A percentile compares a stretch with the other conserved stretches of the same genome.
Conservation (phyloP, 768 basidiomycete genomes). For the Trametes coccinea region DNA sequence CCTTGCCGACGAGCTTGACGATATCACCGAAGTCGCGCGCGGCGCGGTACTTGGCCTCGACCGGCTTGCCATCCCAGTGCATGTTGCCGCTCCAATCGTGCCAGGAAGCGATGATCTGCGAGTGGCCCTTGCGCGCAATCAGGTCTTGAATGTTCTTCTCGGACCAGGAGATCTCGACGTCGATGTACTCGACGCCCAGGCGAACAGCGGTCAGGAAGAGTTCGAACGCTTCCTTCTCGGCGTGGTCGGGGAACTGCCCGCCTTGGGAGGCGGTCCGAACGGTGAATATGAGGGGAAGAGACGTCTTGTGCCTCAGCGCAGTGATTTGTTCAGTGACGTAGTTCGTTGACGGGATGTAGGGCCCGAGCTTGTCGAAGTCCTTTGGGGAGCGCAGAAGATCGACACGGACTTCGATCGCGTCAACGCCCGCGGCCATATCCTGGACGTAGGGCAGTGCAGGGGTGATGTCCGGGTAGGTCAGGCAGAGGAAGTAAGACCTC, state of each 20-base stretch:
- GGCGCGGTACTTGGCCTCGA: conserved; percentile 67
- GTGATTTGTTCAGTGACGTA: conserved; percentile 86
- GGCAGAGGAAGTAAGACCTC: conserved; percentile 88
- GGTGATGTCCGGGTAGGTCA: conserved; percentile 88
- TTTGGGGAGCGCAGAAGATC: conserved; percentile 72
- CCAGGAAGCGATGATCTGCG: conserved; percentile 89
- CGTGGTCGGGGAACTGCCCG: conserved; percentile 84
- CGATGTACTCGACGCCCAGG: conserved; percentile 88
- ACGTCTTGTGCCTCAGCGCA: conserved; percentile 70
- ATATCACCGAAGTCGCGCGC: conserved; percentile 79
- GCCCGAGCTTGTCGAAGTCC: conserved; percentile 46
- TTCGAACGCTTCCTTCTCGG: conserved; percentile 67
- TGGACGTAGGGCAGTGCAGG: conserved; percentile 69
- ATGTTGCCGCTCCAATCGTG: conserved; percentile 90
- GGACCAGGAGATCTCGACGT: conserved; percentile 83
- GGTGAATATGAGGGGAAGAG: conserved; percentile 90
- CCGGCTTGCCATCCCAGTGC: conserved; percentile 71
- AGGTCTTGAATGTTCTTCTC: conserved; percentile 61
- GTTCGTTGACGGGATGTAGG: conserved; percentile 59
- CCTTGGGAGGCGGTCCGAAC: conserved; percentile 88
- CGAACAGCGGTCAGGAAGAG: conserved; percentile 79
- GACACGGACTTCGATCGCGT: conserved; percentile 92
- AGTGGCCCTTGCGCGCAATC: conserved; percentile 60
- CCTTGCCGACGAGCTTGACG: conserved; percentile 90
- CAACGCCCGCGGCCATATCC: conserved; percentile 77